Evolutionary conservation across 2,329 filamentous ascomycete species (phyloP).

Genomic region (Pseudogymnoascus sp.): DNA sequence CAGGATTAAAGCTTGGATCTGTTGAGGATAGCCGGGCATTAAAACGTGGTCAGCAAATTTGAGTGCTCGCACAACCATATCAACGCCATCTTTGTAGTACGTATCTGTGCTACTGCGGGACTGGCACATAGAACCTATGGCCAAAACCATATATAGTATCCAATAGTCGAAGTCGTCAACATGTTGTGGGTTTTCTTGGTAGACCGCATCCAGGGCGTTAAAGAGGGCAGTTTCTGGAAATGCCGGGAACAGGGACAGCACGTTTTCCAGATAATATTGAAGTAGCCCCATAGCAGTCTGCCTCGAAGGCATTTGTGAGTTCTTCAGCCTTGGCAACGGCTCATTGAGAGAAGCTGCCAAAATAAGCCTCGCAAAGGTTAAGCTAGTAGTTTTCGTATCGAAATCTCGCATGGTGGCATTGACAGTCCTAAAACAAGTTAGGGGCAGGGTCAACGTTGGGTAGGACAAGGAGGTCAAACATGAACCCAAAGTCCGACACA

Average conservation of each 20-base stretch:
- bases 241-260: constrained; percentile 72
- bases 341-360: constrained; percentile 75
- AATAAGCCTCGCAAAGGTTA: constrained; percentile 86
- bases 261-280: constrained; percentile 75
- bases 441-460: neutral
- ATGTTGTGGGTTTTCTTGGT: constrained; percentile 53
- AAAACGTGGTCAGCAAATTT: constrained; percentile 74
- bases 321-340: constrained; percentile 53
- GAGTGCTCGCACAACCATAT: constrained; percentile 57
- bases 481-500: constrained; percentile 85
- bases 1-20: constrained; percentile 79
- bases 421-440: constrained; percentile 56
- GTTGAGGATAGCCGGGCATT: constrained; percentile 72
- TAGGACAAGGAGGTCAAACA: constrained; percentile 46
- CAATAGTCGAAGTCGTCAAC: constrained; percentile 66
- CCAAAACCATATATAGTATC: constrained; percentile 82
- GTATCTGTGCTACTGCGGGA: constrained; percentile 61
- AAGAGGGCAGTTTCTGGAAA: constrained; percentile 75
- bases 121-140: constrained; percentile 67
- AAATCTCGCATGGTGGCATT: constrained; percentile 94
- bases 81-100: constrained; percentile 49
- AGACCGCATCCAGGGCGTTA: constrained; percentile 71
- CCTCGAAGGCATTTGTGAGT: constrained; percentile 60
- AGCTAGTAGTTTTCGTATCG: constrained; percentile 76
- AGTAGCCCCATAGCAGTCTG: constrained; percentile 61